Evolutionary conservation across 2,329 filamentous ascomycete genomes (phyloP).

Genomic region (Fusarium hostae): DNA sequence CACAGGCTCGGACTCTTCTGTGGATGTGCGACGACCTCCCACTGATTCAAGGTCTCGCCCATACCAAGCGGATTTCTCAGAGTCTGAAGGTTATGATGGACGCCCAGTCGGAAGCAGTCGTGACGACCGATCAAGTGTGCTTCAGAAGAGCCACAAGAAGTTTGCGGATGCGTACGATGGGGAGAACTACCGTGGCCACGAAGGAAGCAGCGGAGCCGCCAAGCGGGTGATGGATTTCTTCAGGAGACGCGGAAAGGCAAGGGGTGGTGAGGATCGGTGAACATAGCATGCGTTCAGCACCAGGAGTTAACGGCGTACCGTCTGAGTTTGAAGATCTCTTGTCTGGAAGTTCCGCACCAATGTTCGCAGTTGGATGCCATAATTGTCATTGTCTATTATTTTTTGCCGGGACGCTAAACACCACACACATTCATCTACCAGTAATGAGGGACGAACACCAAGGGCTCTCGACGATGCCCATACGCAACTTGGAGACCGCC

Average conservation of each 20-base stretch:
- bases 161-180: conserved; percentile 92
- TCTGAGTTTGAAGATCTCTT: conserved; percentile 41
- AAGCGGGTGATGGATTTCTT: conserved; percentile 99
- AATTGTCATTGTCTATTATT: conserved; percentile 42
- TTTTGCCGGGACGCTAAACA: conserved; percentile 40
- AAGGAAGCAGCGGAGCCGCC: conserved; percentile 86
- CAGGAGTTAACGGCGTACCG: conserved; percentile 41
- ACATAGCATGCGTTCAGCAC: conserved; percentile 31
- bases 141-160: conserved; percentile 88
- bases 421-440: conserved; percentile 39
- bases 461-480: conserved; percentile 38
- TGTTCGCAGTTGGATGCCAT: conserved; percentile 44
- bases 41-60: conserved; percentile 55
- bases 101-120: conserved; percentile 52
- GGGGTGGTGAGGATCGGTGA: conserved; percentile 68
- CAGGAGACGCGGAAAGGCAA: conserved; percentile 82
- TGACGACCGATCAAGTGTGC: conserved; percentile 64
- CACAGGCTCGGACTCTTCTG: conserved; percentile 65
- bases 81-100: conserved; percentile 56
- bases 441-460: conserved; percentile 44
- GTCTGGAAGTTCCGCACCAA: conserved; percentile 37
- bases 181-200: conserved; percentile 71
- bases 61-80: conserved; percentile 56
- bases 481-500: conserved; percentile 35
- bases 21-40: conserved; percentile 59